Evolutionary conservation across 352 stramenopile genomes (phyloP).

Genomic region (Aphanomyces invadans): DNA sequence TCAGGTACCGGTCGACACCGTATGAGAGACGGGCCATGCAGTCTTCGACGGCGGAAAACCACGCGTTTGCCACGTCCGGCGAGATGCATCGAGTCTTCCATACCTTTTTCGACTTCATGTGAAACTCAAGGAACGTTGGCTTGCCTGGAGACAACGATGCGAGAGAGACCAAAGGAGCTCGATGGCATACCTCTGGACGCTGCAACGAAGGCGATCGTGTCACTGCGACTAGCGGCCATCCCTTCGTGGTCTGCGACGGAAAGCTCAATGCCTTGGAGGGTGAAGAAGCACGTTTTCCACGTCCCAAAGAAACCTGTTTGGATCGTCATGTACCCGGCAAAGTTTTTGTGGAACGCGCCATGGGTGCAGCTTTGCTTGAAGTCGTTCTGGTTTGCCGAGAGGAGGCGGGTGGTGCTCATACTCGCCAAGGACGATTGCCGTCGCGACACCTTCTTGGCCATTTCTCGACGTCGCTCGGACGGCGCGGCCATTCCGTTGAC

Average conservation of each 20-base stretch:
- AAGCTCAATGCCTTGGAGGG: constrained; percentile 70
- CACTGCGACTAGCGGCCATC: constrained; percentile 43
- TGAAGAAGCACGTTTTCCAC: constrained; percentile 77
- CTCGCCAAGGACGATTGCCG: background rate
- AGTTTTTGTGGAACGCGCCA: constrained; percentile 60
- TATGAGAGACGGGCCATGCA: constrained; percentile 7
- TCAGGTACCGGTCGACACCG: constrained; percentile 8
- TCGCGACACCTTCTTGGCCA: background rate
- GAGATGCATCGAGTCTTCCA: constrained; percentile 35
- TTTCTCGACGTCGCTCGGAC: background rate
- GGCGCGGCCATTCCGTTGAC: background rate
- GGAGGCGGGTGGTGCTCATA: background rate
- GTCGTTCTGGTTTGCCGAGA: constrained; percentile 29
- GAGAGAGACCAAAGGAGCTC: background rate
- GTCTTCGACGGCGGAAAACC: constrained; percentile 15
- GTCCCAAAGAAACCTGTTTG: constrained; percentile 56
- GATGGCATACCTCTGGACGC: constrained; percentile 37
- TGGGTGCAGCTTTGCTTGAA: constrained; percentile 31
- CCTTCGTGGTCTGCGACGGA: constrained; percentile 64
- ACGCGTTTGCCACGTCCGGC: background rate
- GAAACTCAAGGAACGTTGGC: constrained; percentile 55
- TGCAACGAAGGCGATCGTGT: constrained; percentile 50
- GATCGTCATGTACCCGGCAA: constrained; percentile 74
- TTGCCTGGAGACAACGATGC: constrained; percentile 26
- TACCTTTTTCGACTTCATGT: constrained; percentile 51